Evolutionary conservation across 106 monocot genomes (phyloP), one percentile per base, ranked within the genome.

Genomic region (Narthecium ossifragum): DNA sequence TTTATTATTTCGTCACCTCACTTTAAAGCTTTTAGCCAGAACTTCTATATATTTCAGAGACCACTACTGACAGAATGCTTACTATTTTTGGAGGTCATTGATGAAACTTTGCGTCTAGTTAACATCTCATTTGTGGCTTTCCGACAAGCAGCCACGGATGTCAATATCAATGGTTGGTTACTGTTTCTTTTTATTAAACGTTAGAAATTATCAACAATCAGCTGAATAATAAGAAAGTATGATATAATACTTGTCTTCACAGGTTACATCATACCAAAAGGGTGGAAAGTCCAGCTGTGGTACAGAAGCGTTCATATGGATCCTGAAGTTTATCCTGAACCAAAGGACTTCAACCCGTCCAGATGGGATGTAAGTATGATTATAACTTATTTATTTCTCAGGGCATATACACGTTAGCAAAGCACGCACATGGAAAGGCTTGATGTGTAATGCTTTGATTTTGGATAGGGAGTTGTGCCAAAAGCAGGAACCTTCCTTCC

Each of bases 241-340:
- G 28, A 39, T 65, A n/a, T n/a, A n/a, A n/a, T n/a, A n/a, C n/a
- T 4, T 24, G 32, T 56, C 21, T 18, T 39, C 21, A 56, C 56
- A 96, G 96, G 90, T 59, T 96, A 86, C 60, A 23, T 84, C 2
- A 78, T 96, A 64, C 96, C 96, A 2, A 84, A 90, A 52, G 96
- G 71, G n/a, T 96, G 96, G 96, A 96, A 72, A 63, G 74, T 86
- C 38, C 67, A 84, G 71, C 51, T 81, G 20, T 96, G 96, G 96
- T 86, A 84, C 51, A 60, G 96, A 57, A 86, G 24, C 33, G 86
- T 96, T 39, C 90, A 96, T 67, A 78, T 90, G 96, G 85, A 96
- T 63, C 75, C 86, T 33, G 65, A 96, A 41, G 80, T 90, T 30
- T 86, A 90, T 40, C 57, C 70, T 21, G 60, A 86, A 38, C 77